These are phyloP conservation scores for Glutinoglossum americanum DNA, from an alignment of 495 filamentous ascomycete genomes.

Conservation along the genomic window DNA sequence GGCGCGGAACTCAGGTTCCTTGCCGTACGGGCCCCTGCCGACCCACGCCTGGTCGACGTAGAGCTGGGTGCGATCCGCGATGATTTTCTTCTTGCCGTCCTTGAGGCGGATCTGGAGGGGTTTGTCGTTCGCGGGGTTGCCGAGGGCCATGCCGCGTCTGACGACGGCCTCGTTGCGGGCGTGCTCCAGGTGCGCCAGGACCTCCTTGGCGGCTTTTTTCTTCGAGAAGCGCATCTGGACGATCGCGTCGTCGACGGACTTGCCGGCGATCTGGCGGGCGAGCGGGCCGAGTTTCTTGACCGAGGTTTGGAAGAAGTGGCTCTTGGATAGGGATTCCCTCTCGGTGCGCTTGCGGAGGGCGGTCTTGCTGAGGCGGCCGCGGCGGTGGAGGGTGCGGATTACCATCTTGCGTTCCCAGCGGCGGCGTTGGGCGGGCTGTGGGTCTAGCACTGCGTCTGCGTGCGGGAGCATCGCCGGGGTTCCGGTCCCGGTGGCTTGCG, in stretches of 20 bases:
- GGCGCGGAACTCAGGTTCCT: constrained; percentile 38
- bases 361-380: constrained; percentile 40
- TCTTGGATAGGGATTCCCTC: constrained; percentile 39
- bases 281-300: constrained; percentile 74
- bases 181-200: constrained; percentile 49
- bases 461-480: constrained; percentile 18
- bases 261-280: constrained; percentile 72
- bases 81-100: constrained; percentile 35
- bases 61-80: constrained; percentile 48
- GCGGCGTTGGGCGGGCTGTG: constrained; percentile 37
- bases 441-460: constrained; percentile 39
- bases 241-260: constrained; percentile 80
- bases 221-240: constrained; percentile 86
- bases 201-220: constrained; percentile 77
- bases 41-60: constrained; percentile 90
- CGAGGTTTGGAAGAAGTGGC: constrained; percentile 49
- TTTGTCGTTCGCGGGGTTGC: constrained; percentile 16
- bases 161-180: constrained; percentile 62
- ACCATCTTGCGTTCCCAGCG: constrained; percentile 72
- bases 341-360: constrained; percentile 52
- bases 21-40: constrained; percentile 41
- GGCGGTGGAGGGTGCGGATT: constrained; percentile 41
- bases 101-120: constrained; percentile 26
- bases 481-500: constrained; percentile 11
- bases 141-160: constrained; percentile 67